phyloP scores from a whole-genome alignment of 129 eudicot species.

The Smallanthus sonchifolius region DNA sequence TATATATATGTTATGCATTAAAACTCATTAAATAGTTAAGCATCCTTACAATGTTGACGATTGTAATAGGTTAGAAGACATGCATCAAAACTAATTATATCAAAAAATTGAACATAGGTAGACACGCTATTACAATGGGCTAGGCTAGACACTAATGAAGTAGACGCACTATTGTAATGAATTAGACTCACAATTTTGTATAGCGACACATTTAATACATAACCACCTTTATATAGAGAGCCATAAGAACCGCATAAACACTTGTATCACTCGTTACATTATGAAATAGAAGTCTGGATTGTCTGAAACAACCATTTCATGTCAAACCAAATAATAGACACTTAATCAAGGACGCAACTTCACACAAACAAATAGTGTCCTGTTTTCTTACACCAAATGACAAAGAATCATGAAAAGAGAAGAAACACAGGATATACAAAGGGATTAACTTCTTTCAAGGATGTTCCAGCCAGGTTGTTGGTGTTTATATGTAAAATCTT shows the following conservation, averaged over 20 bases:
- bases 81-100: too few relatives aligned
- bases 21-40: too few relatives aligned
- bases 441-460: conserved; percentile 22
- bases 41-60: too few relatives aligned
- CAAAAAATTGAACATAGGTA: too few relatives aligned
- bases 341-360: conserved; percentile 2
- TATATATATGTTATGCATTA: too few relatives aligned
- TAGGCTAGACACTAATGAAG: too few relatives aligned
- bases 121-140: too few relatives aligned
- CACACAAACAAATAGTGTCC: neutral
- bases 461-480: conserved; percentile 50
- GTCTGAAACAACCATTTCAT: neutral
- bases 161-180: neutral
- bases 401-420: conserved; percentile 25
- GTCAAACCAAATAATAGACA: conserved; percentile 20
- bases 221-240: too few relatives aligned
- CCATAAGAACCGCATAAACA: neutral
- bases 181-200: neutral
- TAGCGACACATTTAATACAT: neutral
- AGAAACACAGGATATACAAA: conserved; percentile 35
- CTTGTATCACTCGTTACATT: neutral
- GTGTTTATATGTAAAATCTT: conserved; percentile 56
- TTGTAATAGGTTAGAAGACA: too few relatives aligned
- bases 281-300: neutral
- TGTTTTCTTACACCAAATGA: conserved; percentile 3